Evolutionary conservation across 2,329 filamentous ascomycete species (phyloP).

Genomic region (Cordyceps cicadae): DNA sequence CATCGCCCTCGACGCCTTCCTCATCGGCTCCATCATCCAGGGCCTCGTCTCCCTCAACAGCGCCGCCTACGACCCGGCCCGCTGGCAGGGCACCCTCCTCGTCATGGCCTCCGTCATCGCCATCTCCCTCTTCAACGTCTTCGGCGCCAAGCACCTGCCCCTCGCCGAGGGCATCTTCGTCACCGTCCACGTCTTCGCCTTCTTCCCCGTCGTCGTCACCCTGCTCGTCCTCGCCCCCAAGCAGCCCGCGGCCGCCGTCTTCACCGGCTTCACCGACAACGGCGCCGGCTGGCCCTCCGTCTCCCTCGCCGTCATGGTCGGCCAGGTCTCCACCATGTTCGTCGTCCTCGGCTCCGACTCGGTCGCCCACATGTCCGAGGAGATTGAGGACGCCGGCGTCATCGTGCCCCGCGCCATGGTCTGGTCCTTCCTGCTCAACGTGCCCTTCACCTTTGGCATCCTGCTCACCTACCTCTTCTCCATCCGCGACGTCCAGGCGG

Average conservation of each 20-base stretch:
- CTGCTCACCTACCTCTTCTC: constrained; percentile 11
- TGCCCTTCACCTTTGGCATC: constrained; percentile 4
- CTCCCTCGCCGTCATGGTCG: constrained; percentile 13
- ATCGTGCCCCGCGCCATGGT: constrained; percentile 13
- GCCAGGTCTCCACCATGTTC: constrained; percentile 13
- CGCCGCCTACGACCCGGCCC: constrained; percentile 23
- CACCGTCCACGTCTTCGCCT: constrained; percentile 13
- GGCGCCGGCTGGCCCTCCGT: constrained; percentile 16
- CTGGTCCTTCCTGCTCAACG: constrained; percentile 1
- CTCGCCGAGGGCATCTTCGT: constrained; percentile 14
- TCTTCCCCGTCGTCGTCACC: constrained; percentile 13
- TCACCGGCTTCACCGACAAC: constrained; percentile 12
- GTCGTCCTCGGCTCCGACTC: constrained; percentile 13
- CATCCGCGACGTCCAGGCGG: constrained; percentile 5
- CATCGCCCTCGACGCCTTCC: constrained; percentile 31
- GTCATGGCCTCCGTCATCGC: constrained; percentile 10
- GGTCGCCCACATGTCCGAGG: constrained; percentile 15
- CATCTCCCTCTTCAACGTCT: constrained; percentile 11
- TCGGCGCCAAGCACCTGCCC: constrained; percentile 11
- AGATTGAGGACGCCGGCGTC: constrained; percentile 13
- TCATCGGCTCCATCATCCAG: constrained; percentile 37
- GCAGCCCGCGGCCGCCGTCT: constrained; percentile 11
- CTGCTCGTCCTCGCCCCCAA: constrained; percentile 14
- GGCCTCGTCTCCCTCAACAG: constrained; percentile 32
- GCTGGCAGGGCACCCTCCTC: constrained; percentile 15